Base-by-base conservation (phyloP, 805 yeast species). In the Sungouiozyma ichnusensis region DNA sequence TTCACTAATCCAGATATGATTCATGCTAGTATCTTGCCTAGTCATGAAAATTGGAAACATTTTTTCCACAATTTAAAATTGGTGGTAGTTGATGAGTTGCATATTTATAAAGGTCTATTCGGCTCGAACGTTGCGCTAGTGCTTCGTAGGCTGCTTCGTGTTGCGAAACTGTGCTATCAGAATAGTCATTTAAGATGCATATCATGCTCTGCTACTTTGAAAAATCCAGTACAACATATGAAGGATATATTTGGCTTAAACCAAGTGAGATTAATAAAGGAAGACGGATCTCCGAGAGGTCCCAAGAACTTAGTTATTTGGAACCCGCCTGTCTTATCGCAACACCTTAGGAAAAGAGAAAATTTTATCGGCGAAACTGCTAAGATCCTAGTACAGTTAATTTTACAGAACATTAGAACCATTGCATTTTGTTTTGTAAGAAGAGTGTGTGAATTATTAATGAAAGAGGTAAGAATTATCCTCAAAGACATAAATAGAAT, bases 1-100 rank as follows among this genome's bases (percentile, higher is more conserved):
- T 86, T 92, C 59, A 85, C 97, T 0, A 92, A 92, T 54, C 99
- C 99, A 0, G 99, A 92, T 57, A 85, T 88, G 70, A 66, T 92
- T 2, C 97, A 92, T 59, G 73, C 85, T 0, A 79, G 88, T 27
- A 76, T 92, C 9, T 63, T 92, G 15, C 97, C 98, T 0, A 73
- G 76, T 41, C 85, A 82, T 61, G 72, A 72, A 24, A 63, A 68
- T 18, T 92, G 97, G 97, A 65, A 73, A 35, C 69, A 72, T 34
- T 84, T 88, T 54, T 63, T 92, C 6, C 54, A 63, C 11, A 72
- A 76, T 47, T 63, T 92, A 50, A 76, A 73, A 52, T 82, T 71
- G 52, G 83, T 92, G 3, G 88, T 85, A 0, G 79, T 92, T 43
- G 86, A 84, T 54, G 92, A 84, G 56, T 65, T 92, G 39, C 99